A percentile compares a stretch with the other conserved stretches of the same genome.
Conservation (phyloP, 2,329 filamentous ascomycete genomes). For the Camptophora hylomeconis region DNA sequence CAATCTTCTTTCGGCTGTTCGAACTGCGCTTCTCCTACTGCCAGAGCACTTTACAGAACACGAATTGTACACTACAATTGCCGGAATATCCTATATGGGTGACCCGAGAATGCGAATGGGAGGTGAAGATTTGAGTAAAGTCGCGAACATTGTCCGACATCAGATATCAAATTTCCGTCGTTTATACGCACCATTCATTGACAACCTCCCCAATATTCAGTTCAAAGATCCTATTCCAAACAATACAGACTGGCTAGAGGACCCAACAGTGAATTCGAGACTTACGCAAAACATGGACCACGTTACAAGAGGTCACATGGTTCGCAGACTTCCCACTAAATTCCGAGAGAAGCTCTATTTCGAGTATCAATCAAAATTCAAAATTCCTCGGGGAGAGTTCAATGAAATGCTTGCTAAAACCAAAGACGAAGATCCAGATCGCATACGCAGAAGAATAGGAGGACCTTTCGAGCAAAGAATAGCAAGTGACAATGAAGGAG, state of each 20-base stretch:
- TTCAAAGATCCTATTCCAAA: slow-evolving; percentile 55
- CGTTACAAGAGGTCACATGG: slow-evolving; percentile 85
- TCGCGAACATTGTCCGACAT: slow-evolving; percentile 83
- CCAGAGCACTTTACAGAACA: slow-evolving; percentile 74
- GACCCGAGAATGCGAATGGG: slow-evolving; percentile 91
- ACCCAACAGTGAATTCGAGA: slow-evolving; percentile 49
- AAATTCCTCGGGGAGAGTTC: slow-evolving; percentile 74
- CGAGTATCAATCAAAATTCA: slow-evolving; percentile 81
- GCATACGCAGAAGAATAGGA: slow-evolving; percentile 61
- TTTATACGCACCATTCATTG: slow-evolving; percentile 78
- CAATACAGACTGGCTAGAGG: slow-evolving; percentile 49
- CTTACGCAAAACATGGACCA: slow-evolving; percentile 89
- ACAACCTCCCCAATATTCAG: slow-evolving; percentile 74
- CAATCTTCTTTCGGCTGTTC: slow-evolving; percentile 82
- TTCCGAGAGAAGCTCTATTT: slow-evolving; percentile 90
- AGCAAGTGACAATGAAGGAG: slow-evolving; percentile 51
- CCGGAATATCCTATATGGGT: slow-evolving; percentile 83
- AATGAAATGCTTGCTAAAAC: slow-evolving; percentile 68
- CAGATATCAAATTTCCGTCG: slow-evolving; percentile 86
- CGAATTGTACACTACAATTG: slow-evolving; percentile 80
- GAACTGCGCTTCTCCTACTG: slow-evolving; percentile 76
- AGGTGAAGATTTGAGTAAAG: slow-evolving; percentile 83
- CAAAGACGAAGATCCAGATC: slow-evolving; percentile 50
- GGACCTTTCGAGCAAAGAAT: slow-evolving; percentile 80
- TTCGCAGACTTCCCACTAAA: slow-evolving; percentile 70